Percentiles rank a stretch among this genome's conserved stretches.
Conservation (phyloP, 1,139 yeast genomes). For the Hyphopichia burtonii region DNA sequence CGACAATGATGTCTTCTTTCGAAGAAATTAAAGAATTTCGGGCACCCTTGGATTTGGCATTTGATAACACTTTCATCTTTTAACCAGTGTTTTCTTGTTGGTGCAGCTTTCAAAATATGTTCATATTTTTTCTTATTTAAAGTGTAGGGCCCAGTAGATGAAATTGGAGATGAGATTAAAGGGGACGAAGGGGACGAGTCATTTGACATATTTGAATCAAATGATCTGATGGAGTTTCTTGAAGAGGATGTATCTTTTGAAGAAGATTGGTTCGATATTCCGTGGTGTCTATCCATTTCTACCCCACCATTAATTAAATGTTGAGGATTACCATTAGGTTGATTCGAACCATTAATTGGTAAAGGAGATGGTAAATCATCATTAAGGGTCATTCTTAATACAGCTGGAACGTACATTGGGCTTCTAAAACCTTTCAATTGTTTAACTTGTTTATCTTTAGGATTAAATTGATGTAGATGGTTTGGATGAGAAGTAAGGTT, state of each 20-base stretch:
- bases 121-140: constrained; percentile 22
- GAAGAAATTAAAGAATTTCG: constrained; percentile 63
- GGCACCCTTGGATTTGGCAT: constrained; percentile 63
- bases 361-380: constrained; percentile 7
- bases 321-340: neutral
- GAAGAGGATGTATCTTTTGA: constrained; percentile 9
- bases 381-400: constrained; percentile 53
- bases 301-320: neutral
- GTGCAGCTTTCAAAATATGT: constrained; percentile 40
- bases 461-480: neutral
- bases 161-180: constrained; percentile 10
- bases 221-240: constrained; percentile 32
- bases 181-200: constrained; percentile 26
- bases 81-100: constrained; percentile 75
- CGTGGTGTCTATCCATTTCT: neutral
- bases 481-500: neutral
- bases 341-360: constrained; percentile 5
- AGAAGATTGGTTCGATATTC: neutral
- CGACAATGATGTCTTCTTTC: constrained; percentile 94
- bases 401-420: constrained; percentile 90
- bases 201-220: constrained; percentile 34
- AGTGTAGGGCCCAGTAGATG: constrained; percentile 5
- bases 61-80: constrained; percentile 62
- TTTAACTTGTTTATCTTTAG: constrained; percentile 30
- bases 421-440: constrained; percentile 73